phyloP scores from a whole-genome alignment of 1,139 yeast genomes.

The Debaryomyces sp. region DNA sequence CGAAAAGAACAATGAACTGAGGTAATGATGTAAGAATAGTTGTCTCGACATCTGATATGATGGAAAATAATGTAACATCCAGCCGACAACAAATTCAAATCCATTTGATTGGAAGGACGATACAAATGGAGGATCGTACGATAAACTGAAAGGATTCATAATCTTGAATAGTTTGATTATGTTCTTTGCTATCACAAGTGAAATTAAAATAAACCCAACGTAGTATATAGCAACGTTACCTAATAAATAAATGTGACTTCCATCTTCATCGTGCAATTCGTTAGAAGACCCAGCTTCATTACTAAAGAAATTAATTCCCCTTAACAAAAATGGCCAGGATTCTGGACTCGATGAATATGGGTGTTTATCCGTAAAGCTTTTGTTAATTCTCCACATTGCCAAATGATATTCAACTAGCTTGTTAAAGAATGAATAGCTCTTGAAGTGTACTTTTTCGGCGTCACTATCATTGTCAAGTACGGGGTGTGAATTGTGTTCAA shows the following conservation, averaged over 20 bases:
- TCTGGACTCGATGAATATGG: constrained; percentile 35
- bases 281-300: constrained; percentile 20
- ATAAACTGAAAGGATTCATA: constrained; percentile 36
- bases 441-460: constrained; percentile 30
- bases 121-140: constrained; percentile 16
- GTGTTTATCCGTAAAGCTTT: constrained; percentile 29
- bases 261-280: constrained; percentile 23
- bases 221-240: constrained; percentile 42
- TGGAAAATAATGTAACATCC: constrained; percentile 40
- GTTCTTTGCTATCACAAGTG: constrained; percentile 23
- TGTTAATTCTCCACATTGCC: constrained; percentile 36
- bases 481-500: constrained; percentile 67
- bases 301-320: constrained; percentile 37
- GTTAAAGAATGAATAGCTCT: constrained; percentile 26
- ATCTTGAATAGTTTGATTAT: constrained; percentile 21
- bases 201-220: constrained; percentile 25
- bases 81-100: constrained; percentile 35
- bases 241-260: constrained; percentile 36
- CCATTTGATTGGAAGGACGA: constrained; percentile 24
- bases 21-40: constrained; percentile 43
- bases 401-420: constrained; percentile 39
- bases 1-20: constrained; percentile 37
- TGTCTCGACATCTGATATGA: constrained; percentile 35
- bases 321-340: constrained; percentile 40
- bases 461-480: constrained; percentile 29